Percentiles rank a stretch among this genome's conserved stretches.
Evolutionary conservation across 2,329 filamentous ascomycete species (phyloP).

Genomic region (Sporothrix euskadiensis): DNA sequence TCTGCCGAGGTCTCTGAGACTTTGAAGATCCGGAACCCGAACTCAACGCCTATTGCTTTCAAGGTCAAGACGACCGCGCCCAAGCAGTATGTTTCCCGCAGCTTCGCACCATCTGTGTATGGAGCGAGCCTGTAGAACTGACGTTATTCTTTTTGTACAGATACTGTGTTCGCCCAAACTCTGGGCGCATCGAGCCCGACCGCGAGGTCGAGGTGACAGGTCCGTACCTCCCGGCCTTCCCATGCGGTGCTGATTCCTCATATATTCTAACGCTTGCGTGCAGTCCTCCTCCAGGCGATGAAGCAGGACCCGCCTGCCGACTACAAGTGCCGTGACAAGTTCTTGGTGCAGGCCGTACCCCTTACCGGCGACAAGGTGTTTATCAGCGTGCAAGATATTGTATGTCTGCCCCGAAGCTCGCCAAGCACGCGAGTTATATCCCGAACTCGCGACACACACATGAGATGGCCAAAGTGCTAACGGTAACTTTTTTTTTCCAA

Average conservation of each 20-base stretch:
- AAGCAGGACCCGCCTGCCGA: slow-evolving; percentile 87
- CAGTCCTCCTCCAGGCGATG: slow-evolving; percentile 96
- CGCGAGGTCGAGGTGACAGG: slow-evolving; percentile 90
- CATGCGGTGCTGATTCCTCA: background rate
- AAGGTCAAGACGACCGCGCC: slow-evolving; percentile 98
- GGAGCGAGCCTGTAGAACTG: background rate
- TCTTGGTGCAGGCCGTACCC: slow-evolving; percentile 42
- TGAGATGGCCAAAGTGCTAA: background rate
- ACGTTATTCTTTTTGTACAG: slow-evolving; percentile 50
- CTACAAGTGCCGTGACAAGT: slow-evolving; percentile 65
- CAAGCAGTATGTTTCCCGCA: slow-evolving; percentile 71
- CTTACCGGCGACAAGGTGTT: slow-evolving; percentile 83
- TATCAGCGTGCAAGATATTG: slow-evolving; percentile 75
- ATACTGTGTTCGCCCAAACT: slow-evolving; percentile 97
- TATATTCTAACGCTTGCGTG: background rate
- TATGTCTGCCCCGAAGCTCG: slow-evolving; percentile 47
- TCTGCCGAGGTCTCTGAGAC: slow-evolving; percentile 65
- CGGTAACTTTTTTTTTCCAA: background rate
- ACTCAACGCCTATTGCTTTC: slow-evolving; percentile 64
- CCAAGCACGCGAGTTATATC: background rate
- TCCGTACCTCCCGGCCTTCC: slow-evolving; percentile 43
- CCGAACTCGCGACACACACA: background rate
- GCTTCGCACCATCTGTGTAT: background rate
- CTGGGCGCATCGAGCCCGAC: slow-evolving; percentile 88
- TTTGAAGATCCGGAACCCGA: slow-evolving; percentile 66